Evolutionary conservation across 148 eudicot genomes (phyloP), one percentile per base, ranked within the genome.

Genomic region (Arctostaphylos glauca): DNA sequence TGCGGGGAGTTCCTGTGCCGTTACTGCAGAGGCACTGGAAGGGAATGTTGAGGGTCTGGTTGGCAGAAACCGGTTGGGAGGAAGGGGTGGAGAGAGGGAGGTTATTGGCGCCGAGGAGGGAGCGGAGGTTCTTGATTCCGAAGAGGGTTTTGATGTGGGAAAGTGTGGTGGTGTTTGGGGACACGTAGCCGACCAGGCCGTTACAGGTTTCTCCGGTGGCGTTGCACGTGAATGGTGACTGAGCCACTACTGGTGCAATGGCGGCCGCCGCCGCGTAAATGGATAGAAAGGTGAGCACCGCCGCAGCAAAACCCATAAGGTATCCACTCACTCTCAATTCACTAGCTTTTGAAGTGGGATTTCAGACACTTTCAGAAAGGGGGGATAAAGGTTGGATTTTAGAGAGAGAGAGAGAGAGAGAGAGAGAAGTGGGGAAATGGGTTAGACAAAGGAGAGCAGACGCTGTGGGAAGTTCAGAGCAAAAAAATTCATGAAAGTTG

Each of bases 101-200:
- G 87, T 83, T 83, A 89, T 93, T 95, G 83, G 84, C 94, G n/a
- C 89, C 92, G 52, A 92, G 88, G 68, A 92, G 79, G 44, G 91
- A 66, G 25, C 81, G 87, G 72, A 90, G 89, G 80, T 86, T 87
- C 9, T 38, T 71, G 83, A 91, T 82, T 55, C 81, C 82, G 91
- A 95, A 95, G 67, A 92, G 90, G 76, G 81, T 4, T 68, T 52
- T 60, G 85, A 95, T 83, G 84, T 73, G 53, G 54, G 84, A 62
- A 12, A 93, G 87, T 0, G 94, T 91, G 74, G 98, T 95, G 76
- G 85, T 49, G 92, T 94, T 95, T 15, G 89, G 92, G 43, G 93
- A 16, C 43, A 81, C 41, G 88, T 93, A 95, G 83, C 87, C 94
- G 47, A 91, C 81, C 0, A 91, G 77, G 66, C 92, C 84, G 23